Percentiles rank a stretch among this genome's conserved stretches.
Evolutionary conservation across 176 grass and related monocot species (phyloP).

Genomic region (Oryza longistaminata): DNA sequence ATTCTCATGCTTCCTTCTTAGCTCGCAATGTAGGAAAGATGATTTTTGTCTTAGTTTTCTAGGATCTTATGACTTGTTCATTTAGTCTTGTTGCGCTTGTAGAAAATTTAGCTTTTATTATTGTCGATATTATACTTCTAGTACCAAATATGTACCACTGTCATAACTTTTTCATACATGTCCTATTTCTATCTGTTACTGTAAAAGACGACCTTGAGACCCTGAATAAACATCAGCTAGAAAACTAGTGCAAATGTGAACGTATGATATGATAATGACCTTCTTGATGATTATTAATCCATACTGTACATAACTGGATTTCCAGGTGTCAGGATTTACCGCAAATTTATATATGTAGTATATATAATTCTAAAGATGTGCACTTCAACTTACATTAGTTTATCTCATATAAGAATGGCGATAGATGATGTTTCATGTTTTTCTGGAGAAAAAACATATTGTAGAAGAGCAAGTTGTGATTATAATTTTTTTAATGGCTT

Average conservation of each 20-base stretch:
- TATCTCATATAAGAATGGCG: conserved; percentile 4
- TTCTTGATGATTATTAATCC: conserved; percentile 15
- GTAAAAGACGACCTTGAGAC: background rate
- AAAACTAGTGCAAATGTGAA: background rate
- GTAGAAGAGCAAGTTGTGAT: background rate
- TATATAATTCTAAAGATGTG: background rate
- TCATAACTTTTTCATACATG: background rate
- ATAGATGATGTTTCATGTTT: conserved; percentile 6
- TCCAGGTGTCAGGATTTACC: background rate
- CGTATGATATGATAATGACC: background rate
- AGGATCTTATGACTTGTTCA: conserved; percentile 5
- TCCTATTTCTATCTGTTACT: background rate
- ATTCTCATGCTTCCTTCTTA: background rate
- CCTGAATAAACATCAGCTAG: conserved; percentile 6
- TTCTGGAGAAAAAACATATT: background rate
- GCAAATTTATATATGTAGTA: background rate
- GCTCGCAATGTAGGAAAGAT: background rate
- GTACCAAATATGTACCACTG: background rate
- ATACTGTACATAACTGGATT: background rate
- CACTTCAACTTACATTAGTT: background rate
- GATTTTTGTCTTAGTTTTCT: background rate
- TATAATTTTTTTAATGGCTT: conserved; percentile 46
- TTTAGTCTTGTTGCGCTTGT: background rate
- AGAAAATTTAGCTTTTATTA: background rate
- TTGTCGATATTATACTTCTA: background rate